A percentile compares a stretch with the other conserved stretches of the same genome.
Conservation (phyloP, 73 alveolate species). For the Halteria grandinella region DNA sequence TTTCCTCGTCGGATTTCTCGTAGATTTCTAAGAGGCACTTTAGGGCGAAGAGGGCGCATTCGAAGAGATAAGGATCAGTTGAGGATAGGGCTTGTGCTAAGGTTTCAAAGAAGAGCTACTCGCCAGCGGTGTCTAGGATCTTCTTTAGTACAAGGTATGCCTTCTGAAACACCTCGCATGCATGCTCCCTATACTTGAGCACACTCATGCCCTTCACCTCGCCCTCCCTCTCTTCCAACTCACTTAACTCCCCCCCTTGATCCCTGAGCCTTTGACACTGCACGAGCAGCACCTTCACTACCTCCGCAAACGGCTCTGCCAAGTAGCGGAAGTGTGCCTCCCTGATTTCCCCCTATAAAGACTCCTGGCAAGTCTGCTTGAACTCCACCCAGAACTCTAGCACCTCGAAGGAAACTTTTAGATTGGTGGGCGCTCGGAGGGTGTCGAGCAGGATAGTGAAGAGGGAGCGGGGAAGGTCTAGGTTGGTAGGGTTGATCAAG, state of each 20-base stretch:
- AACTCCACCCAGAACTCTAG: constrained; percentile 65
- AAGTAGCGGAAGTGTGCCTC: background rate
- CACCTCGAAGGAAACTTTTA: constrained; percentile 27
- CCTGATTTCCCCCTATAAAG: background rate
- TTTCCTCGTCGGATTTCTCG: no score
- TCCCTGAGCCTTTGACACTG: constrained; percentile 14
- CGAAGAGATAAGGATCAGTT: constrained; percentile 4
- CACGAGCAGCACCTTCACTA: constrained; percentile 6
- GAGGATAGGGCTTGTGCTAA: background rate
- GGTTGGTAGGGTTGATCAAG: background rate
- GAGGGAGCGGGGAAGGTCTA: constrained; percentile 2
- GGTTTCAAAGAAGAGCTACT: constrained; percentile 1
- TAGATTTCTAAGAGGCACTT: constrained; percentile 9
- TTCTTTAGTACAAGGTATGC: constrained; percentile 14
- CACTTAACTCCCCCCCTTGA: background rate
- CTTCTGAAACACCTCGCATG: constrained; percentile 45
- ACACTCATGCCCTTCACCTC: constrained; percentile 44
- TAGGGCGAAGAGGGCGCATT: constrained; percentile 7
- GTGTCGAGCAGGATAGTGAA: background rate
- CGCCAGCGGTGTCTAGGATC: constrained; percentile 14
- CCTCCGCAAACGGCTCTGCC: constrained; percentile 5
- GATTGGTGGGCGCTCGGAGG: constrained; percentile 7
- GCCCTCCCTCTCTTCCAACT: constrained; percentile 39
- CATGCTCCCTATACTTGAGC: constrained; percentile 34
- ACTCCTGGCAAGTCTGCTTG: constrained; percentile 44